These are phyloP conservation scores for Hyphopichia pseudoburtonii DNA, from an alignment of 1,139 yeast species.

Conservation along the genomic window DNA sequence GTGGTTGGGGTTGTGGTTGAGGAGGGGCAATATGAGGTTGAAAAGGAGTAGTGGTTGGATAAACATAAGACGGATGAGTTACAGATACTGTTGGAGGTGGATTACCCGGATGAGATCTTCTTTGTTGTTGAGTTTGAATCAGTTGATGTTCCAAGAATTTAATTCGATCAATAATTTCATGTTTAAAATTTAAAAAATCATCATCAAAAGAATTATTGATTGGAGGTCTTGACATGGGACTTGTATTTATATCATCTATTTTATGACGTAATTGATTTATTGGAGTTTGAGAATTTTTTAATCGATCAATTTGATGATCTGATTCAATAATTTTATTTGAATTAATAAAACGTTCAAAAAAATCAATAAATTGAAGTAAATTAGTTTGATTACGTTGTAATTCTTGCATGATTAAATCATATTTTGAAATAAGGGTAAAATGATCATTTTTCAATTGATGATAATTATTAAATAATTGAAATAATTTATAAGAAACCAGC, in stretches of 20 bases:
- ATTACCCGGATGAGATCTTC: background rate
- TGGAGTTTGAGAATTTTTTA: conserved; percentile 13
- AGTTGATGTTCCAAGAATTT: conserved; percentile 5
- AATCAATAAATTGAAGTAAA: conserved; percentile 48
- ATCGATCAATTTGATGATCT: conserved; percentile 12
- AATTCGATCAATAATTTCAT: conserved; percentile 5
- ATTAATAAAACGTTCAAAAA: conserved; percentile 26
- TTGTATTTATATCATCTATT: conserved; percentile 11
- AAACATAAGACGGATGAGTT: no score
- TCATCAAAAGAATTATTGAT: conserved; percentile 2
- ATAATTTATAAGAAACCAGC: conserved; percentile 29
- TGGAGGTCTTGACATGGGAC: conserved; percentile 14
- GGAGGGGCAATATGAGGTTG: conserved; percentile 1
- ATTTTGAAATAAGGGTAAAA: conserved; percentile 37
- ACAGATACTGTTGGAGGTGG: background rate
- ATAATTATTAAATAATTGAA: conserved; percentile 42
- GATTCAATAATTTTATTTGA: conserved; percentile 1
- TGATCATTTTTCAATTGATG: conserved; percentile 38
- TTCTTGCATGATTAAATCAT: conserved; percentile 48
- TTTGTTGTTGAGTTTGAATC: background rate
- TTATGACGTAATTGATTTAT: conserved; percentile 6
- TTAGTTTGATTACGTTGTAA: conserved; percentile 49
- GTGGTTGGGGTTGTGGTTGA: conserved; percentile 4
- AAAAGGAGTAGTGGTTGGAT: no score
- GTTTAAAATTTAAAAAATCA: conserved; percentile 7